Percentiles rank a stretch among this genome's conserved stretches.
These are phyloP conservation scores for Aegilops speltoides DNA, from an alignment of 176 grass and related monocot genomes.

Conservation along the genomic window DNA sequence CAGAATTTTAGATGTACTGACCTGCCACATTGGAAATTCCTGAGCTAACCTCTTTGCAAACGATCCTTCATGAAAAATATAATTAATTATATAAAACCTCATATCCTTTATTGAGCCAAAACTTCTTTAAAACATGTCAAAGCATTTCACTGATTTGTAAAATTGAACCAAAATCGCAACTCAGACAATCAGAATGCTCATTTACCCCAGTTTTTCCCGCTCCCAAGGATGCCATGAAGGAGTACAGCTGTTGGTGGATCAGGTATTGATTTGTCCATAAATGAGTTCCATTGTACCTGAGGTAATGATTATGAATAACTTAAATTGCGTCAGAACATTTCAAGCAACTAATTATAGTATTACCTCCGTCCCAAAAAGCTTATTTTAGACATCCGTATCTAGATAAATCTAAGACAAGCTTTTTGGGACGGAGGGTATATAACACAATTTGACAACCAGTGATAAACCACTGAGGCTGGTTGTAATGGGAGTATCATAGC, in stretches of 20 bases:
- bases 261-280: conserved; percentile 92
- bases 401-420: no score
- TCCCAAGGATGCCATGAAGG: conserved; percentile 93
- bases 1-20: conserved; percentile 23
- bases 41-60: conserved; percentile 89
- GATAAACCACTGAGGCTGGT: neutral
- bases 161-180: neutral
- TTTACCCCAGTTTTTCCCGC: conserved; percentile 97
- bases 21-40: conserved; percentile 99
- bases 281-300: conserved; percentile 95
- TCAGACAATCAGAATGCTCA: conserved; percentile 1
- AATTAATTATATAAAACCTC: conserved; percentile 18
- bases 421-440: no score
- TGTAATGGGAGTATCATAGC: no score
- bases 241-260: conserved; percentile 99
- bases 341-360: neutral
- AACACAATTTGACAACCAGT: conserved; percentile 19
- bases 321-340: neutral
- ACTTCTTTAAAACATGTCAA: neutral
- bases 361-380: no score
- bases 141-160: neutral
- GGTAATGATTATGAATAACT: conserved; percentile 4
- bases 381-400: no score
- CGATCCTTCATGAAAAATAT: conserved; percentile 54
- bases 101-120: neutral